These are phyloP conservation scores for Rhododendron ferrugineum DNA, from an alignment of 148 eudicot species.

Conservation along the genomic window DNA sequence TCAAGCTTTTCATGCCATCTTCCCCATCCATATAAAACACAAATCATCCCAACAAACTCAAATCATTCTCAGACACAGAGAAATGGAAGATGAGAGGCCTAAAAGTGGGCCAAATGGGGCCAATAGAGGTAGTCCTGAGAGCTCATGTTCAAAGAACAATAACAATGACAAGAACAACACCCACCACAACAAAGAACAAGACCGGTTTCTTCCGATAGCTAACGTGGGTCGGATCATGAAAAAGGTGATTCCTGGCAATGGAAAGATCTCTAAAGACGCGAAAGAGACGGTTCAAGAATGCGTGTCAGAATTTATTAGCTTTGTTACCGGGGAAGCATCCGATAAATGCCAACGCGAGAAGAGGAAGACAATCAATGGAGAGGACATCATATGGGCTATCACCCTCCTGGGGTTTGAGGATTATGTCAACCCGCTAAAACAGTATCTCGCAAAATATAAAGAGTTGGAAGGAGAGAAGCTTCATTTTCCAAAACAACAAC, in stretches of 20 bases:
- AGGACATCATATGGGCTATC: slow-evolving; percentile 72
- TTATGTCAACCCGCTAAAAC: slow-evolving; percentile 54
- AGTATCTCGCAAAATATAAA: slow-evolving; percentile 46
- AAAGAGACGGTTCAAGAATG: slow-evolving; percentile 79
- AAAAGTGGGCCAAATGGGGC: slow-evolving; percentile 22
- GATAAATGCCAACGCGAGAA: slow-evolving; percentile 79
- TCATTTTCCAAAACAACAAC: slow-evolving; percentile 50
- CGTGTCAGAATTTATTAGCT: slow-evolving; percentile 75
- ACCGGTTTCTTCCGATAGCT: slow-evolving; percentile 62
- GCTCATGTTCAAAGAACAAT: slow-evolving; percentile 27
- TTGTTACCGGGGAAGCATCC: slow-evolving; percentile 69
- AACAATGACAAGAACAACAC: slow-evolving; percentile 9
- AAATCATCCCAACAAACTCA: slow-evolving; percentile 3
- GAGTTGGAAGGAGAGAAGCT: slow-evolving; percentile 66
- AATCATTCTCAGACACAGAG: slow-evolving; percentile 8
- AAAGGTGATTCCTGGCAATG: slow-evolving; percentile 50
- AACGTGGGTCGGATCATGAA: slow-evolving; percentile 80
- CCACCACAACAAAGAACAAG: slow-evolving; percentile 46
- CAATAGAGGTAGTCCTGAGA: slow-evolving; percentile 33
- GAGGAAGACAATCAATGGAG: slow-evolving; percentile 71
- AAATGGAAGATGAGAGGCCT: slow-evolving; percentile 41
- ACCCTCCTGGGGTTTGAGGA: slow-evolving; percentile 66
- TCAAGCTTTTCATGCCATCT: slow-evolving; percentile 37
- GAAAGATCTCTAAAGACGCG: slow-evolving; percentile 70
- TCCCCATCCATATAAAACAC: slow-evolving; percentile 13